Evolutionary conservation across 176 grass and related monocot species (phyloP).

Genomic region (Carex littledalei): DNA sequence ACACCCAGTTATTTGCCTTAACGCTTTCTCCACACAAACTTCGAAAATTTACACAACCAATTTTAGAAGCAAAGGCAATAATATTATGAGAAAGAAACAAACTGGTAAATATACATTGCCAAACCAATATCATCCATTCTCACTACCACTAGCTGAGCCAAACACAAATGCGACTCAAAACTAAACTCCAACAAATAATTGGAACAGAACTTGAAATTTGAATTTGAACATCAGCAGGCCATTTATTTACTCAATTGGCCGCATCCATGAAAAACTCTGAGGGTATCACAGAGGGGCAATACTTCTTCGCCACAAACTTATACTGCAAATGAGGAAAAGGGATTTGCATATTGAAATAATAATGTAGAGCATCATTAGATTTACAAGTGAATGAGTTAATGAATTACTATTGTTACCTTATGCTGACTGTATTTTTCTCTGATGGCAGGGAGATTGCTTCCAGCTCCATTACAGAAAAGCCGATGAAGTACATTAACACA

Average conservation of each 20-base stretch:
- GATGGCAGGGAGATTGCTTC: constrained; percentile 85
- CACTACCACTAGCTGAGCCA: background rate
- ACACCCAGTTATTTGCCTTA: background rate
- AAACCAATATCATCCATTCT: background rate
- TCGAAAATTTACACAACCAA: constrained; percentile 26
- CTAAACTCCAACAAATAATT: constrained; percentile 27
- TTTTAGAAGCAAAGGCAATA: constrained; percentile 12
- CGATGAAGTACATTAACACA: constrained; percentile 63
- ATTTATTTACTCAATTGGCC: constrained; percentile 22
- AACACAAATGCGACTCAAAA: background rate
- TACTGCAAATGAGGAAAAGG: constrained; percentile 41
- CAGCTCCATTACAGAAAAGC: constrained; percentile 54
- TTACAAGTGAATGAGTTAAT: constrained; percentile 10
- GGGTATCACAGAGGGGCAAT: constrained; percentile 53
- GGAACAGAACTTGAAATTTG: background rate
- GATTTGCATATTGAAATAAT: background rate
- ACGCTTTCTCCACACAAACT: background rate
- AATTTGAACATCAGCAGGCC: background rate
- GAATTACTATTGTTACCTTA: constrained; percentile 44
- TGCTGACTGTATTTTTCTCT: constrained; percentile 99
- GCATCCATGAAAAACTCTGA: constrained; percentile 50
- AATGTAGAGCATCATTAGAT: background rate
- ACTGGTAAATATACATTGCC: constrained; percentile 25
- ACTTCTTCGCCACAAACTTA: constrained; percentile 82
- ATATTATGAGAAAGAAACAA: constrained; percentile 21